Base-by-base conservation (phyloP, 2,329 filamentous ascomycete genomes). In the Alternaria arborescens region DNA sequence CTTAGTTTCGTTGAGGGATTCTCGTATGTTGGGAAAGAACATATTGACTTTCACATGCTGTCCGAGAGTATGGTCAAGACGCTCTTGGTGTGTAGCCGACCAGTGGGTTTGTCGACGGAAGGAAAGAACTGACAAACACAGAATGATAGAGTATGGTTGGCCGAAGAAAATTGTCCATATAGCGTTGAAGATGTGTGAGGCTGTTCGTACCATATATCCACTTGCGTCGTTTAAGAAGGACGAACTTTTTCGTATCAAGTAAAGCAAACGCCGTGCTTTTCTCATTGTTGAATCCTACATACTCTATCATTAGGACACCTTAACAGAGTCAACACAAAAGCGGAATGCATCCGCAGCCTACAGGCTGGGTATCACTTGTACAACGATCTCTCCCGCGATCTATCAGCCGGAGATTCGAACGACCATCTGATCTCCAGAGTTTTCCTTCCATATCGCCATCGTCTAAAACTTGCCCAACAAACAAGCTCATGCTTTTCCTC, bases 251-350 rank as follows among this genome's bases (percentile, higher is more conserved):
- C 14, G 32, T 34, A 16, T 22, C 8, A 30, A 42, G 24, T 14
- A 41, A 44, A 47, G 43, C 42, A 38, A 28, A 55, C 32, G 34
- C 52, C 32, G 24, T 48, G 32, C 32, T 55, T 40, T 14, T 50
- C 30, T 48, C 26, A 5, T 26, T 22, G 3, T 42, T 11, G 3
- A 40, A 20, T 11, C 18, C 40, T 41, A 41, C 11, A 22, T 22
- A 41, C n/a, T 40, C n/a, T 5, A 8, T 22, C 11, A 6, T 3
- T 40, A 22, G 38, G 18, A 41, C 10, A 11, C 8, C n/a, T 20
- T 20, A n/a, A 40, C 7, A 8, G 18, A 38, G 6, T 8, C 7
- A 11, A 20, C 8, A 40, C n/a, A 14, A 20, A 40, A 40, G 36
- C 36, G 36, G n/a, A 40, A n/a, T 5, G n/a, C 8, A 22, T 18